A percentile compares a stretch with the other conserved stretches of the same genome.
Conservation (phyloP, 805 yeast genomes). For the Isabelozyma rhagii region DNA sequence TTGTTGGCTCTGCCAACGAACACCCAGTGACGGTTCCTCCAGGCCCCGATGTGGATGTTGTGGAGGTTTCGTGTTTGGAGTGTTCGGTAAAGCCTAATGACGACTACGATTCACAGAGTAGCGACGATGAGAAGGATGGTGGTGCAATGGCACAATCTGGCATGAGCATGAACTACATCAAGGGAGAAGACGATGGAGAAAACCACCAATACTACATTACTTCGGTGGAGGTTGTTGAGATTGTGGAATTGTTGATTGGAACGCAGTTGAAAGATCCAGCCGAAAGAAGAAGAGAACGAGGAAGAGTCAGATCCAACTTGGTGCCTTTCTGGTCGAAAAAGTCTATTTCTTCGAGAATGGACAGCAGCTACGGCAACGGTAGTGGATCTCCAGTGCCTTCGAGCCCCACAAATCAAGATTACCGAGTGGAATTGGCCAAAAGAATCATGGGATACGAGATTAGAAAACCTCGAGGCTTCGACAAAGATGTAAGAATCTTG, state of each 20-base stretch:
- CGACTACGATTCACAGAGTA: slow-evolving; percentile 21
- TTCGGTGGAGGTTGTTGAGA: slow-evolving; percentile 63
- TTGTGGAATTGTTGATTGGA: slow-evolving; percentile 60
- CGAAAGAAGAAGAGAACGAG: slow-evolving; percentile 59
- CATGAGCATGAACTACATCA: slow-evolving; percentile 9
- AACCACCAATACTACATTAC: slow-evolving; percentile 50
- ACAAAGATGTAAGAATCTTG: slow-evolving; percentile 62
- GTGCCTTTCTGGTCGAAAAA: slow-evolving; percentile 66
- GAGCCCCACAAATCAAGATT: slow-evolving; percentile 25
- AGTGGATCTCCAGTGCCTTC: slow-evolving; percentile 2
- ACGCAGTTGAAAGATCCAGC: slow-evolving; percentile 42
- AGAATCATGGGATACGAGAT: slow-evolving; percentile 62
- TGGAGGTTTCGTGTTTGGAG: slow-evolving; percentile 60
- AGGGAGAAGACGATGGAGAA: slow-evolving; percentile 21
- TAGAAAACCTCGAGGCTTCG: slow-evolving; percentile 66
- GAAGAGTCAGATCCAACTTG: slow-evolving; percentile 63
- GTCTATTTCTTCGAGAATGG: slow-evolving; percentile 48
- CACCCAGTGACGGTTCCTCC: slow-evolving; percentile 39
- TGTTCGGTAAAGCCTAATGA: slow-evolving; percentile 32
- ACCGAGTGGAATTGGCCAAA: slow-evolving; percentile 54
- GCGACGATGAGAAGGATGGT: slow-evolving; percentile 19
- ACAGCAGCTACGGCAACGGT: slow-evolving; percentile 14
- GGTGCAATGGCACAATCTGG: slow-evolving; percentile 8
- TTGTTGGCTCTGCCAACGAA: slow-evolving; percentile 50
- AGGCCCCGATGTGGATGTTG: slow-evolving; percentile 45